Conservation (phyloP, 2,329 filamentous ascomycete genomes). For the Colletotrichum neosansevieriae region DNA sequence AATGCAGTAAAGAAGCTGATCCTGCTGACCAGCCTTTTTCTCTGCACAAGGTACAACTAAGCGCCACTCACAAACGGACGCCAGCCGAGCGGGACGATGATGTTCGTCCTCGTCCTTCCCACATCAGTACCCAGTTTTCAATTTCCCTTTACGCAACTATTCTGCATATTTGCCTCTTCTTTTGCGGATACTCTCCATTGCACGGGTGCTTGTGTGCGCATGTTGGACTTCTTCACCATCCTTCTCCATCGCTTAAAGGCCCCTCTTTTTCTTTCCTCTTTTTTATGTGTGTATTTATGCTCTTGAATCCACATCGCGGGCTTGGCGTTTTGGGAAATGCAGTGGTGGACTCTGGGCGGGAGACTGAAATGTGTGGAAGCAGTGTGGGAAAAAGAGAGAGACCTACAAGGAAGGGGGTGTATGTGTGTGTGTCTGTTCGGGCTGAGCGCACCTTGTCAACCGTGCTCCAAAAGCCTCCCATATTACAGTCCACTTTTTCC, state of each 20-base stretch:
- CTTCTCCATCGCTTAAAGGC: background rate
- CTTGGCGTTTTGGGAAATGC: constrained; percentile 38
- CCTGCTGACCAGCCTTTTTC: constrained; percentile 8
- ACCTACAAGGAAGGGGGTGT: background rate
- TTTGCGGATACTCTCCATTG: background rate
- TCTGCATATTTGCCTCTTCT: constrained; percentile 4
- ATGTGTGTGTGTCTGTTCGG: constrained; percentile 15
- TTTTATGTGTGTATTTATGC: constrained; percentile 5
- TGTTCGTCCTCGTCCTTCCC: background rate
- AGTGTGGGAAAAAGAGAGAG: background rate
- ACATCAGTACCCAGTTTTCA: background rate
- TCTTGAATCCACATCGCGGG: constrained; percentile 24
- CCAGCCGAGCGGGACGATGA: constrained; percentile 26
- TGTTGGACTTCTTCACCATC: background rate
- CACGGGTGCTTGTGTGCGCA: background rate
- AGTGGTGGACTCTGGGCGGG: constrained; percentile 12
- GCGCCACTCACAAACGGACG: background rate
- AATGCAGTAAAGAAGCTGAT: constrained; percentile 19
- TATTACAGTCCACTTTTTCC: background rate
- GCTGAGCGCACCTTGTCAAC: constrained; percentile 16
- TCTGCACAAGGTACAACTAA: too few relatives aligned
- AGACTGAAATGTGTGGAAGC: background rate
- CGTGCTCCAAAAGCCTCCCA: constrained; percentile 17
- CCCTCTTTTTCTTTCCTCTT: constrained; percentile 1
- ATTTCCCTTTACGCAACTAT: background rate